Base-by-base conservation (phyloP, 2,329 filamentous ascomycete genomes). In the Ophiostoma novo-ulmi region DNA sequence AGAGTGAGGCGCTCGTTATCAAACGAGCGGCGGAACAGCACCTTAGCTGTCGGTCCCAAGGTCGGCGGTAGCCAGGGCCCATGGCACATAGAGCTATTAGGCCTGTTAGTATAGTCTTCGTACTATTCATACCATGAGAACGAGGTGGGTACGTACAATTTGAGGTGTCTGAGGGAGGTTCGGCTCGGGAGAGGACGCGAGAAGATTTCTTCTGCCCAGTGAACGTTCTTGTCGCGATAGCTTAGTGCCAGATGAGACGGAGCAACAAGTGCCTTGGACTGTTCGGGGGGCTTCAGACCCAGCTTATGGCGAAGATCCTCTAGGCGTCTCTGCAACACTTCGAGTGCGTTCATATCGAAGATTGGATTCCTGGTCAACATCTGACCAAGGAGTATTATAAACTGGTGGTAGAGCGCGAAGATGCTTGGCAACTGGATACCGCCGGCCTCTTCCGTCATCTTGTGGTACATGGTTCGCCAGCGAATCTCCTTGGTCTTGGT, bases 131-230 rank as follows among this genome's bases (percentile, higher is more conserved):
- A n/a, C 13, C 13, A 7, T 3, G 5, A n/a, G n/a, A 14, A 14
- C 14, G 61, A n/a, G 58, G 17, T 20, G 26, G 36, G 63, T 8
- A 10, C 44, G 38, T 10, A 70, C 71, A 74, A 73, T 68, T 75
- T 77, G 14, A 79, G 73, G 67, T 82, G 79, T 74, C 81, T 83
- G 68, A 88, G 77, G 5, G 81, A 79, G 5, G 85, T 87, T 14
- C 82, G 80, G 13, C 82, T 82, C 0, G 85, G 81, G 55, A 87
- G 78, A 0, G 84, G 84, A 26, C 84, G 79, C 0, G 84, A 84
- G 73, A 89, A 89, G 35, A 89, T 87, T 58, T 85, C 82, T 74
- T 88, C 83, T 6, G 87, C 85, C 87, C 87, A 89, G 75, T 89
- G 87, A 72, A 69, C 39, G 41, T 31, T 48, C 22, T 72, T 72